Conservation (phyloP, 352 stramenopile species). For the Phytophthora podocarpi region DNA sequence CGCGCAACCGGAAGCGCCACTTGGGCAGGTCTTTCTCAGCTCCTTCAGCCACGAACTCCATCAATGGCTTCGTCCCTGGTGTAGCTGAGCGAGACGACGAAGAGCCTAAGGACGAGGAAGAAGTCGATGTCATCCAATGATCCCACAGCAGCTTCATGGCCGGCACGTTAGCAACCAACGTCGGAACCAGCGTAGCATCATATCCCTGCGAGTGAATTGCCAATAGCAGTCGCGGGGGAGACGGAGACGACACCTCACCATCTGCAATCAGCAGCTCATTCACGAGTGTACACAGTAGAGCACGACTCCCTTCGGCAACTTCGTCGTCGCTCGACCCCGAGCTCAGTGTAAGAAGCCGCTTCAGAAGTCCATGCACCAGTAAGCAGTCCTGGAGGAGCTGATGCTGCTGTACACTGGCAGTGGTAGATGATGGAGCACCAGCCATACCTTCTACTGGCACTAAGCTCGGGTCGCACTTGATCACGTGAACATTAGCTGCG, state of each 20-base stretch:
- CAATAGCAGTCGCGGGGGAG: conserved; percentile 40
- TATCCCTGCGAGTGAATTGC: conserved; percentile 62
- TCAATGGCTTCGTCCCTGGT: conserved; percentile 42
- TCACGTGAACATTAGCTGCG: conserved; percentile 48
- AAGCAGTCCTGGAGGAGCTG: conserved; percentile 64
- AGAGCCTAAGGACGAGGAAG: conserved; percentile 15
- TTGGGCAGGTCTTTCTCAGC: conserved; percentile 56
- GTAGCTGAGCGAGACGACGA: conserved; percentile 28
- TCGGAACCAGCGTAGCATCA: conserved; percentile 37
- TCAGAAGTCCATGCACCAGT: conserved; percentile 53
- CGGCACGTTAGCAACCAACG: conserved; percentile 38
- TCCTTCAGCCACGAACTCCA: conserved; percentile 55
- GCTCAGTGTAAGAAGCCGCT: conserved; percentile 28
- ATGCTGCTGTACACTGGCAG: conserved; percentile 51
- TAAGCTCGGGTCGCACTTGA: conserved; percentile 45
- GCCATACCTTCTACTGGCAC: conserved; percentile 28
- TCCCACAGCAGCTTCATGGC: conserved; percentile 57
- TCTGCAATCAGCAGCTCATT: conserved; percentile 48
- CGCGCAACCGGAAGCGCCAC: conserved; percentile 56
- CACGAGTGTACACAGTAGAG: conserved; percentile 33
- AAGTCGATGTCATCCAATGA: conserved; percentile 51
- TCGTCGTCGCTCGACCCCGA: conserved; percentile 20
- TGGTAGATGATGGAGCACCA: conserved; percentile 14
- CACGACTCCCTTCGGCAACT: conserved; percentile 25
- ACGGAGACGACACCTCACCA: conserved; percentile 8